phyloP scores from a whole-genome alignment of 1,139 yeast species.

The Candida sp. region DNA sequence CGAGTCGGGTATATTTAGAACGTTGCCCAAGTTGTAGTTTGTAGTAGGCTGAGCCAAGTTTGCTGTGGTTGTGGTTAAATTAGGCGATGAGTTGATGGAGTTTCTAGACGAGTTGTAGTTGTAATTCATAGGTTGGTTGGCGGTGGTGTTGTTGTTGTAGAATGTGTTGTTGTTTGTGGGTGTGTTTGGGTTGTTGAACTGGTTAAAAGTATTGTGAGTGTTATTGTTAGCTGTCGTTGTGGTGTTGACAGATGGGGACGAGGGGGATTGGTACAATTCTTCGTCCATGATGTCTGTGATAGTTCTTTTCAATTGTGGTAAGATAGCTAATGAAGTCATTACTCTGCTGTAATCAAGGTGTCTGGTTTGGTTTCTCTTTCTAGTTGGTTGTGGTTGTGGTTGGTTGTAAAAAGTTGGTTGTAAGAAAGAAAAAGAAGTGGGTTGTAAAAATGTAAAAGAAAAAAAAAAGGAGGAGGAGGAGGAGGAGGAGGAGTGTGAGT shows the following conservation, averaged over 20 bases:
- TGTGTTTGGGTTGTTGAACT: background rate
- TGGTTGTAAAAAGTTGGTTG: conserved; percentile 2
- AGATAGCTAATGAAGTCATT: conserved; percentile 52
- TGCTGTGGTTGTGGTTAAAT: conserved; percentile 13
- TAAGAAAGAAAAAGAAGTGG: conserved; percentile 5
- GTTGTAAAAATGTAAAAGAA: background rate
- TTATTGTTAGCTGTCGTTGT: background rate
- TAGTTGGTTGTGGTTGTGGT: too few relatives aligned
- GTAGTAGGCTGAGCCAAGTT: conserved; percentile 8
- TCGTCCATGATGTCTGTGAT: conserved; percentile 68
- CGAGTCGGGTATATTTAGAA: conserved; percentile 36
- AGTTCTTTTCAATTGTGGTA: conserved; percentile 55
- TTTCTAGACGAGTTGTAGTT: conserved; percentile 10
- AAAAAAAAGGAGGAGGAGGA: too few relatives aligned
- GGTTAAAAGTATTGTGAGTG: background rate
- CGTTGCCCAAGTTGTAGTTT: conserved; percentile 22
- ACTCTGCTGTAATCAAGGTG: background rate
- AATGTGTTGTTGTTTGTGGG: background rate
- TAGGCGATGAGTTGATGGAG: conserved; percentile 23
- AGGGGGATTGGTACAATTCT: conserved; percentile 58
- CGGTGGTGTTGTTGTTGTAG: conserved; percentile 2
- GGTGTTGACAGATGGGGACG: conserved; percentile 21
- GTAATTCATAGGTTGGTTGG: conserved; percentile 11
- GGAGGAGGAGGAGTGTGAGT: background rate
- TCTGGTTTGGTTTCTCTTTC: too few relatives aligned